These are phyloP conservation scores for Irpex sp. DNA, from an alignment of 1,284 basidiomycete genomes.

Conservation along the genomic window DNA sequence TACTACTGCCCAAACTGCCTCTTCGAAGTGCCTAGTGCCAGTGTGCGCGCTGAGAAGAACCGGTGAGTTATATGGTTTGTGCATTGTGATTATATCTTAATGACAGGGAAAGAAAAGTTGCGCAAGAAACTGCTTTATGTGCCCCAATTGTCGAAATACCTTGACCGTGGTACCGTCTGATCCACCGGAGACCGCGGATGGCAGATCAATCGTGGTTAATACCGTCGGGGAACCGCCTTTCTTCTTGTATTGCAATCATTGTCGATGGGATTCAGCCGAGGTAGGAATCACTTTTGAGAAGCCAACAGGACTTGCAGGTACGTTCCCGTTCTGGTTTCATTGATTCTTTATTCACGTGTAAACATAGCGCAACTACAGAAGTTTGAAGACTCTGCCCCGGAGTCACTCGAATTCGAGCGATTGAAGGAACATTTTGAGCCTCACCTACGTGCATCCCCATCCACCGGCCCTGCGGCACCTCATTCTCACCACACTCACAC, in stretches of 20 bases:
- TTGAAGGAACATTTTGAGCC: slow-evolving; percentile 94
- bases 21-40: slow-evolving; percentile 98
- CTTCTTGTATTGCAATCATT: slow-evolving; percentile 88
- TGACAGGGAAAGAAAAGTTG: slow-evolving; percentile 55
- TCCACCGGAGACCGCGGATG: slow-evolving; percentile 62
- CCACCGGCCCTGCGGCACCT: slow-evolving; percentile 44
- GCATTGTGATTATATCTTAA: not conserved
- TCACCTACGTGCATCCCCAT: slow-evolving; percentile 75
- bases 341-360: slow-evolving; percentile 5
- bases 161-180: slow-evolving; percentile 87
- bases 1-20: slow-evolving; percentile 99
- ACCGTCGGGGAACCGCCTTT: slow-evolving; percentile 82
- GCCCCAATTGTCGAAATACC: slow-evolving; percentile 88
- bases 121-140: slow-evolving; percentile 95
- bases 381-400: slow-evolving; percentile 80
- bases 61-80: slow-evolving; percentile 43
- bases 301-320: slow-evolving; percentile 89
- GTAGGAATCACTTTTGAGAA: slow-evolving; percentile 94
- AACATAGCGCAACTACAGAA: slow-evolving; percentile 81
- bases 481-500: slow-evolving; percentile 63
- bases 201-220: slow-evolving; percentile 45
- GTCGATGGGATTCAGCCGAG: slow-evolving; percentile 92
- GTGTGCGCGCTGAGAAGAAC: slow-evolving; percentile 94
- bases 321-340: slow-evolving; percentile 19
- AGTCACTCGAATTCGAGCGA: slow-evolving; percentile 85